A percentile compares a stretch with the other conserved stretches of the same genome.
phyloP scores from a whole-genome alignment of 169 alveolate genomes.

The Eimeria falciformis region DNA sequence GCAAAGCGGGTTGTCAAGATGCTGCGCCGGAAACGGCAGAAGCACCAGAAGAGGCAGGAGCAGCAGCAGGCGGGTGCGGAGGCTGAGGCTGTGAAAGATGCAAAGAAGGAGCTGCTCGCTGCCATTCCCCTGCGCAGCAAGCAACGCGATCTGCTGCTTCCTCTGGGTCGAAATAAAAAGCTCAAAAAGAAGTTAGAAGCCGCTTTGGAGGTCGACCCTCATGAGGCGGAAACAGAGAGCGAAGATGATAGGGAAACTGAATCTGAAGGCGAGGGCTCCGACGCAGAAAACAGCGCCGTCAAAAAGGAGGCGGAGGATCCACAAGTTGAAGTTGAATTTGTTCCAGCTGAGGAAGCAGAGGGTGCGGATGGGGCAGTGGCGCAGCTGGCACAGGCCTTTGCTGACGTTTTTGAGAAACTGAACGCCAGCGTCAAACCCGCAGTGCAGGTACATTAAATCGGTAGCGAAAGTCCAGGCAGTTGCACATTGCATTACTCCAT shows the following conservation, averaged over 20 bases:
- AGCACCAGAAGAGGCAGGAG: constrained; percentile 59
- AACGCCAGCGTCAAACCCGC: neutral
- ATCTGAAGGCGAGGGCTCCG: neutral
- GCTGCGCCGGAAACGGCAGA: constrained; percentile 54
- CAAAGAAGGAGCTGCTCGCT: constrained; percentile 3
- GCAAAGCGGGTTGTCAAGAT: constrained; percentile 43
- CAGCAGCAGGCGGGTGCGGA: neutral
- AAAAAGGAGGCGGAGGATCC: neutral
- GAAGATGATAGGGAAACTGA: neutral
- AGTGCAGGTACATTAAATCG: neutral
- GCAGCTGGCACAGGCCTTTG: neutral
- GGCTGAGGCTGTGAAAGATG: neutral
- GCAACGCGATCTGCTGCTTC: constrained; percentile 42
- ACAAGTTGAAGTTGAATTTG: neutral
- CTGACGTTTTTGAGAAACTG: constrained; percentile 7
- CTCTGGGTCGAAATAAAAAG: constrained; percentile 35
- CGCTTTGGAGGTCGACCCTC: constrained; percentile 22
- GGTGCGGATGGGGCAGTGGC: constrained; percentile 20
- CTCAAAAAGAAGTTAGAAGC: constrained; percentile 24
- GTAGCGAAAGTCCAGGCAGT: too few relatives aligned
- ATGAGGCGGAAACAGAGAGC: constrained; percentile 44
- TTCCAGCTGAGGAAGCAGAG: constrained; percentile 12
- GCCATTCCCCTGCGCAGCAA: constrained; percentile 32
- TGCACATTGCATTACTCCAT: neutral
- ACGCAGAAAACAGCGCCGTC: neutral